phyloP scores from a whole-genome alignment of 2,329 filamentous ascomycete genomes.

The Aspergillus ochraceoroseus region DNA sequence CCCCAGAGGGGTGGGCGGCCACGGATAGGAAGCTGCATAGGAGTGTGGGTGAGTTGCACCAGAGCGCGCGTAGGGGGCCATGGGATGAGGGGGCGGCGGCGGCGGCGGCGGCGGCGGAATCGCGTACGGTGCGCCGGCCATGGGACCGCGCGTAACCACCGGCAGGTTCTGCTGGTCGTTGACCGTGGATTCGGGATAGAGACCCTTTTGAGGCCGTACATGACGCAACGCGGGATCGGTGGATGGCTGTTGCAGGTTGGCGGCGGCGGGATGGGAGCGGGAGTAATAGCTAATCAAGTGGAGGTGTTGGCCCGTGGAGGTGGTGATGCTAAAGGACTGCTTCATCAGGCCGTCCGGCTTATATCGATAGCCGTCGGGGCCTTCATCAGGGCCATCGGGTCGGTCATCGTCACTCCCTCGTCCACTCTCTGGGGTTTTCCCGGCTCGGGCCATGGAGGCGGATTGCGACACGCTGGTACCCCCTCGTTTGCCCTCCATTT shows the following conservation, averaged over 20 bases:
- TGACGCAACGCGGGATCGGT: slow-evolving; percentile 72
- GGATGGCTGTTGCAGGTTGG: slow-evolving; percentile 73
- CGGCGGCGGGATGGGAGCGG: slow-evolving; percentile 66
- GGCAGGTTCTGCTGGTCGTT: slow-evolving; percentile 78
- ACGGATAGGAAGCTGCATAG: slow-evolving; percentile 42
- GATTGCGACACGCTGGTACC: slow-evolving; percentile 62
- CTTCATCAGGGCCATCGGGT: slow-evolving; percentile 62
- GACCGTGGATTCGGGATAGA: slow-evolving; percentile 95
- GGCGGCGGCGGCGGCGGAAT: slow-evolving; percentile 23
- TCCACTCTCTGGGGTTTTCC: slow-evolving; percentile 78
- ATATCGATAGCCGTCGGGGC: slow-evolving; percentile 84
- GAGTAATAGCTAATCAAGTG: slow-evolving; percentile 98
- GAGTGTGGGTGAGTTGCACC: slow-evolving; percentile 37
- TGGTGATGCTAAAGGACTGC: slow-evolving; percentile 98
- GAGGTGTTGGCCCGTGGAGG: slow-evolving; percentile 79
- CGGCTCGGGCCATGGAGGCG: slow-evolving; percentile 52
- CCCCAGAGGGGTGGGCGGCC: slow-evolving; percentile 44
- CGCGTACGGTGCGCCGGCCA: slow-evolving; percentile 54
- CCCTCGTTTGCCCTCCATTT: slow-evolving; percentile 98
- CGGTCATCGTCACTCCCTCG: slow-evolving; percentile 78
- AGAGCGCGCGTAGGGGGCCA: slow-evolving; percentile 52
- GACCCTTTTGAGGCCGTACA: slow-evolving; percentile 83
- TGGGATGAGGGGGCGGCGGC: slow-evolving; percentile 44
- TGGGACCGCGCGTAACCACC: slow-evolving; percentile 70
- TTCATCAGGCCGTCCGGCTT: slow-evolving; percentile 98